phyloP scores from a whole-genome alignment of 2,329 filamentous ascomycete genomes.

The Cordyceps farinosa region DNA sequence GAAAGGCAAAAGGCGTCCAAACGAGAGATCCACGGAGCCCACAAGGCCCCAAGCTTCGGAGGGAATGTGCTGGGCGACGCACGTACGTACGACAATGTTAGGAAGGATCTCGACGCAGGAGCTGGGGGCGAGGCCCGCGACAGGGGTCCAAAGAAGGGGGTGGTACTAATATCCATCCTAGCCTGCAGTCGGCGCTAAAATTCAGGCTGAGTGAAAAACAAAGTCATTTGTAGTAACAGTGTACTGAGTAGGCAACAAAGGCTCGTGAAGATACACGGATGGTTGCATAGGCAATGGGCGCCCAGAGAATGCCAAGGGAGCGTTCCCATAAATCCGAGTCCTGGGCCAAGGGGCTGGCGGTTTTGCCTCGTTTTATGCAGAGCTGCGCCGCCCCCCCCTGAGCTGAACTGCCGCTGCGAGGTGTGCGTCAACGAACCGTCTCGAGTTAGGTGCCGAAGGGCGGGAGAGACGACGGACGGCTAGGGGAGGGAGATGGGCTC shows the following conservation, averaged over 20 bases:
- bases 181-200: not conserved
- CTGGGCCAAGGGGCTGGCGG: not conserved
- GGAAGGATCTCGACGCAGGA: not conserved
- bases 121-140: not conserved
- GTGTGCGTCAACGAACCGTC: not conserved
- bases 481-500: too few relatives aligned
- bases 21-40: not conserved
- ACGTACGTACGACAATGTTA: not conserved
- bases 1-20: not conserved
- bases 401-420: not conserved
- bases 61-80: not conserved
- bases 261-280: too few relatives aligned
- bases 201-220: not conserved
- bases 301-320: slow-evolving; percentile 4
- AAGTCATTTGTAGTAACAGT: too few relatives aligned
- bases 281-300: slow-evolving; percentile 4
- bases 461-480: too few relatives aligned
- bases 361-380: not conserved
- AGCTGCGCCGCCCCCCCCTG: not conserved
- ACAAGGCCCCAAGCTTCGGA: not conserved
- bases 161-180: not conserved
- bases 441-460: not conserved
- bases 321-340: not conserved
- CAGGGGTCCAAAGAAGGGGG: not conserved
- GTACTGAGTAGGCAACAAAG: too few relatives aligned